Base-by-base conservation (phyloP, 129 eudicot genomes). In the Scalesia atractyloides region DNA sequence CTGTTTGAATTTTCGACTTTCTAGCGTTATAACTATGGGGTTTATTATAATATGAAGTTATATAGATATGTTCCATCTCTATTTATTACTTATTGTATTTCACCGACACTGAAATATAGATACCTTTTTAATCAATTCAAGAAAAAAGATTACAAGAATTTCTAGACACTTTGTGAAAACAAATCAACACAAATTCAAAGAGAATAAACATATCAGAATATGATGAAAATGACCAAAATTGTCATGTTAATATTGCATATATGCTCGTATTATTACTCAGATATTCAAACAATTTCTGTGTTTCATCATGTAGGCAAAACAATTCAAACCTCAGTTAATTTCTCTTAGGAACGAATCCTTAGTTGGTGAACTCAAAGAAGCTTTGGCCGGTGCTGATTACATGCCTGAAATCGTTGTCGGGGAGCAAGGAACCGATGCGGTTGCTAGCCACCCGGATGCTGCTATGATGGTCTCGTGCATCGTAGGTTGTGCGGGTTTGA, bases 401-500 rank as follows among this genome's bases (percentile, higher is more conserved):
- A 93, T 82, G 82, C 98, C 98, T 58, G 98, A 93, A 78, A 93
- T 93, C 43, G 84, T 93, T 72, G 90, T 97, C 11, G 98, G 98
- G 49, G 97, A 93, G 71, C 80, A 93, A 56, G 98, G 98, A 2
- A 84, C 90, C 20, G 67, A 90, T 67, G 98, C 89, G 98, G 98
- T 93, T 79, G 98, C 98, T 5, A 89, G 98, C 18, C 98, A 93
- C 44, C 97, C 91, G 2, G 98, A 93, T 83, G 89, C 91, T 85
- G 96, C 73, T 18, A 90, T 91, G 18, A 96, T 86, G 22, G 98
- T 93, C 66, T 90, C 98, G 9, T 97, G 98, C 75, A 93, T 93
- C 43, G 96, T 93, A 54, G 98, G 98, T 64, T 93, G 98, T 74
- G 98, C 98, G 30, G 98, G 98, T 76, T 84, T 93, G 46, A 93